Evolutionary conservation across 352 stramenopile genomes (phyloP), one percentile per base, ranked within the genome.

Genomic region (Hyaloperonospora arabidopsidis): DNA sequence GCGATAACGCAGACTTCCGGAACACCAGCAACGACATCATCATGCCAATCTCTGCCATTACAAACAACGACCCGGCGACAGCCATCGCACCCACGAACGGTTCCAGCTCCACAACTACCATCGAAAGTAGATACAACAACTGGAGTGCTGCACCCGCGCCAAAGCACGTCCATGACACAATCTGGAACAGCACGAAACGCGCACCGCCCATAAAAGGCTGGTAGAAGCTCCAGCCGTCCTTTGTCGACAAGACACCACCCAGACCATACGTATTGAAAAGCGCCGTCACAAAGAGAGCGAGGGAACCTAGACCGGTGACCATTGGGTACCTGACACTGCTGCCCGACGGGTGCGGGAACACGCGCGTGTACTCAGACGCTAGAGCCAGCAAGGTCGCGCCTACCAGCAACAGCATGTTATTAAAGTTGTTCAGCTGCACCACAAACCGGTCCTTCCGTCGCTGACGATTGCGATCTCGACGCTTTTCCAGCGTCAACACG

Each of bases 191-290:
- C 54, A 93, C 76, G 46, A 90, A 93, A 13, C 69, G 69, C 14
- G 67, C 72, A 22, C 83, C 83, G n/a, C 83, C 83, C 28, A 76
- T 74, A 49, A 93, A 89, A 12, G 83, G 83, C 54, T 93, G 83
- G 55, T 77, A 93, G 52, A 93, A 93, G 43, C 70, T 80, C 84
- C 84, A 93, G 0, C 76, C 77, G n/a, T 72, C 68, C 35, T 89
- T 86, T 11, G 76, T 81, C 14, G 74, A 79, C 13, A 93, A 54
- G 17, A 89, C 51, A 14, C 81, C 84, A 47, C 79, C 79, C 18
- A 93, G 67, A 5, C 81, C 81, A 57, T 93, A 93, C 44, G 84
- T 93, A 68, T 86, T 93, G 52, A 89, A 74, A 15, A 88, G 57
- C 3, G 80, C 79, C 11, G 81, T 87, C n/a, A 90, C 54, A 38